phyloP scores from a whole-genome alignment of 345 rosid species.

The Mercurialis annua region DNA sequence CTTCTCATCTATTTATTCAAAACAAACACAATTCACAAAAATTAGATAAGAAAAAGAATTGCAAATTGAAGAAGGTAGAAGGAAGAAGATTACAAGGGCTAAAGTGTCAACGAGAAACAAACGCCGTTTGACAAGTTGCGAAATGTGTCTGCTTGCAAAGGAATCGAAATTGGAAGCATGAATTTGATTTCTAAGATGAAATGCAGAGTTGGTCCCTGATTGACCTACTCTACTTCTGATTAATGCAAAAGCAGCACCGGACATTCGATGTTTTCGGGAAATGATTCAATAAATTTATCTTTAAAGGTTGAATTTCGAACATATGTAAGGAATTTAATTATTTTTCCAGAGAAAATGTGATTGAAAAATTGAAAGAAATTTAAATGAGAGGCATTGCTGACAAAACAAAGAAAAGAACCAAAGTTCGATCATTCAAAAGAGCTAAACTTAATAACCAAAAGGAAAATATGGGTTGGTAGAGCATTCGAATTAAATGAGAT shows the following conservation, averaged over 20 bases:
- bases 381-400: too few relatives aligned
- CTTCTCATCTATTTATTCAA: conserved; percentile 17
- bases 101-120: conserved; percentile 30
- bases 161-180: conserved; percentile 12
- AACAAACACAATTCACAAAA: neutral
- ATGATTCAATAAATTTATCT: too few relatives aligned
- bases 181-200: conserved; percentile 24
- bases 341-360: too few relatives aligned
- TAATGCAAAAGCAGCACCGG: conserved; percentile 32
- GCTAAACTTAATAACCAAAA: too few relatives aligned
- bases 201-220: conserved; percentile 30
- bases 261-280: conserved; percentile 39
- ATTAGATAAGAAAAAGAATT: neutral
- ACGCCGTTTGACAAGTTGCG: conserved; percentile 23
- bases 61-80: neutral
- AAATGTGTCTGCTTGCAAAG: conserved; percentile 15
- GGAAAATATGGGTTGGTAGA: too few relatives aligned
- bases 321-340: too few relatives aligned
- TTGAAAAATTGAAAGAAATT: too few relatives aligned
- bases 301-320: too few relatives aligned
- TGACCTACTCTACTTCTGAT: conserved; percentile 36
- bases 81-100: conserved; percentile 20
- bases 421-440: too few relatives aligned
- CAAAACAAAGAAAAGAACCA: too few relatives aligned
- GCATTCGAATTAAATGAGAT: too few relatives aligned